Percentiles rank a stretch among this genome's conserved stretches.
Evolutionary conservation across 257 asterid species (phyloP).

Genomic region (Solanum clarkiae): DNA sequence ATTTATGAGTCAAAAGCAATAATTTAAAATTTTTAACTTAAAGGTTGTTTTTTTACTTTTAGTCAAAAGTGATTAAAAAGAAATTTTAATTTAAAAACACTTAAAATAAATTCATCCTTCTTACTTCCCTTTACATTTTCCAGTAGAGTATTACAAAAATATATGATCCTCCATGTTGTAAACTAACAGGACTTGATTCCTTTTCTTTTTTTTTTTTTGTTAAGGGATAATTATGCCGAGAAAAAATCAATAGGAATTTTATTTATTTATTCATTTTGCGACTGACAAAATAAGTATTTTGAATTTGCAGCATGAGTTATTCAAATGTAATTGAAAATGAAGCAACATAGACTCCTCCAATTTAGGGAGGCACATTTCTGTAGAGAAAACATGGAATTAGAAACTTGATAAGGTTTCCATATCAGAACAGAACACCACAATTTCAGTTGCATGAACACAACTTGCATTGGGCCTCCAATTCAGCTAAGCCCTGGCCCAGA

Average conservation of each 20-base stretch:
- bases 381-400: background rate
- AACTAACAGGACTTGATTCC: background rate
- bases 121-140: background rate
- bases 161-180: background rate
- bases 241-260: background rate
- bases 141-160: background rate
- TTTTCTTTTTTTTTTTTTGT: background rate
- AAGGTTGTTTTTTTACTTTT: too few species aligned
- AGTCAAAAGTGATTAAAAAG: too few species aligned
- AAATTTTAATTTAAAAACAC: too few species aligned
- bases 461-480: background rate
- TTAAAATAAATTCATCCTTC: too few species aligned
- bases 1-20: too few species aligned
- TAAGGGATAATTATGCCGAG: background rate
- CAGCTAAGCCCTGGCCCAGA: background rate
- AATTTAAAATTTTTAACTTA: too few species aligned
- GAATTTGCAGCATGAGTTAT: background rate
- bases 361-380: too few species aligned
- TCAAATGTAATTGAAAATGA: background rate
- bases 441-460: background rate
- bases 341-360: background rate
- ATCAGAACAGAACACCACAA: background rate
- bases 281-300: background rate
- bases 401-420: background rate
- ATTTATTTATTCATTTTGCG: background rate